phyloP scores from a whole-genome alignment of 1,284 basidiomycete genomes.

The Ustilago hordei region DNA sequence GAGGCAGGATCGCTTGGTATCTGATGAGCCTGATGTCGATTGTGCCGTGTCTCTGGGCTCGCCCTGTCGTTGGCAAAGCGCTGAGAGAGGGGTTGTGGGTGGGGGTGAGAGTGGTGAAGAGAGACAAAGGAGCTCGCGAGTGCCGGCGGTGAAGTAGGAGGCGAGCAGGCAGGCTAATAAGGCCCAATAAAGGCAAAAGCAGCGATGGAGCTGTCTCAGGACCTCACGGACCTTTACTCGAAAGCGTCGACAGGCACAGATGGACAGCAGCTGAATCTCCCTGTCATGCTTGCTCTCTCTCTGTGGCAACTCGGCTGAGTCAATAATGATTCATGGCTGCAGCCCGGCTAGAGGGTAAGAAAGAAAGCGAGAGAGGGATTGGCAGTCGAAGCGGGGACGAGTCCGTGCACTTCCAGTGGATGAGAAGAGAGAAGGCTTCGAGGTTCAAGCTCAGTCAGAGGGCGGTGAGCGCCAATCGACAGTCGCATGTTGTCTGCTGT shows the following conservation, averaged over 20 bases:
- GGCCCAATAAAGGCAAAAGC: background rate
- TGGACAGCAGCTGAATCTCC: constrained; percentile 3
- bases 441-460: constrained; percentile 7
- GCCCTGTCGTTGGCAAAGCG: background rate
- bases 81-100: background rate
- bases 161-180: constrained; percentile 1
- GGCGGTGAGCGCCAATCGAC: constrained; percentile 17
- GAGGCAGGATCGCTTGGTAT: background rate
- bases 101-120: constrained; percentile 2
- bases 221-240: constrained; percentile 5
- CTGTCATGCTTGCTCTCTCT: background rate
- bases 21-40: no score
- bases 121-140: background rate
- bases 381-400: constrained; percentile 9
- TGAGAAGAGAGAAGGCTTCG: background rate
- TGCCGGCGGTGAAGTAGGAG: background rate
- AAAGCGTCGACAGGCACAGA: background rate
- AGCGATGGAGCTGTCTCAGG: background rate
- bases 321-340: background rate
- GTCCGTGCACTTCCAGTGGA: constrained; percentile 21
- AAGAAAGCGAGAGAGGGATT: background rate
- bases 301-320: background rate
- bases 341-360: background rate
- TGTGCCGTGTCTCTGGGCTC: background rate
- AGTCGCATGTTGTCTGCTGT: constrained; percentile 23